A percentile compares a stretch with the other conserved stretches of the same genome.
phyloP scores from a whole-genome alignment of 176 grass and related monocot genomes.

The Oryza meyeriana region DNA sequence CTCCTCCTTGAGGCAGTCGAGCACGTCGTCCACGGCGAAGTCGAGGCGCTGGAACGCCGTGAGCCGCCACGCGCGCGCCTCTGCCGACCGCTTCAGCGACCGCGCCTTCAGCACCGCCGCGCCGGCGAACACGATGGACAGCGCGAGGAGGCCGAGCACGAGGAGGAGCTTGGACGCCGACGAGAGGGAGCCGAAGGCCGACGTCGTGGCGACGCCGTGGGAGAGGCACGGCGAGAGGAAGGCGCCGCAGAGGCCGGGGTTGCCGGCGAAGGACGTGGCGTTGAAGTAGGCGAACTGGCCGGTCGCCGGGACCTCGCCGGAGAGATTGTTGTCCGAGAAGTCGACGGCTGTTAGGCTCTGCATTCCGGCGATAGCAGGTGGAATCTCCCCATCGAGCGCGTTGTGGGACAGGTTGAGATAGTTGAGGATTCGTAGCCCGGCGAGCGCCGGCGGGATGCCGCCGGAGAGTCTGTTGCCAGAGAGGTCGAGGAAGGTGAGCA shows the following conservation, averaged over 20 bases:
- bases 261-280: conserved; percentile 76
- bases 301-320: conserved; percentile 57
- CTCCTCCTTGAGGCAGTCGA: conserved; percentile 81
- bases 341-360: conserved; percentile 92
- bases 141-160: conserved; percentile 62
- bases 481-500: conserved; percentile 77
- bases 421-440: conserved; percentile 67
- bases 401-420: conserved; percentile 88
- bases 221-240: conserved; percentile 54
- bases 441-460: conserved; percentile 53
- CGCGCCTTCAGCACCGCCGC: conserved; percentile 82
- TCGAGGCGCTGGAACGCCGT: conserved; percentile 91
- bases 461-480: conserved; percentile 66
- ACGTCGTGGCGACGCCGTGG: conserved; percentile 24
- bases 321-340: conserved; percentile 82
- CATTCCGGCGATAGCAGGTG: conserved; percentile 64
- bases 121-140: conserved; percentile 72
- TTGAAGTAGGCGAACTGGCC: conserved; percentile 95
- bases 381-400: conserved; percentile 57
- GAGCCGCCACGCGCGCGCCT: conserved; percentile 68
- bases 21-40: conserved; percentile 80
- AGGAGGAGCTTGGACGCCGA: conserved; percentile 69
- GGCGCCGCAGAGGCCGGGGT: conserved; percentile 59
- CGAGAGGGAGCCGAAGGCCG: conserved; percentile 43
- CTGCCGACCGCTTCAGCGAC: conserved; percentile 55